These are phyloP conservation scores for Chalara sp. DNA, from an alignment of 2,329 filamentous ascomycete genomes.

Conservation along the genomic window DNA sequence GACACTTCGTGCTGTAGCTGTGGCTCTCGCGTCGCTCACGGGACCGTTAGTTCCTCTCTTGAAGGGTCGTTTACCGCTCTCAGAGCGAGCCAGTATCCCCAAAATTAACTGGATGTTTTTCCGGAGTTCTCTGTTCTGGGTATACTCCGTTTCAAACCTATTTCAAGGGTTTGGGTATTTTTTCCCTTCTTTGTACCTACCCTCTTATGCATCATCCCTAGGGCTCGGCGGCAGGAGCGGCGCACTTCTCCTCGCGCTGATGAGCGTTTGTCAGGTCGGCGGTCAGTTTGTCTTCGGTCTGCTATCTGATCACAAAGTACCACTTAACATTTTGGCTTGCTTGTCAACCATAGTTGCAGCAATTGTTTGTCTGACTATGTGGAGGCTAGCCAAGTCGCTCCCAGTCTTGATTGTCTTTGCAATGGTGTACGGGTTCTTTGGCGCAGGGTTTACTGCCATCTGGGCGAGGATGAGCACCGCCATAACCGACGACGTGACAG, in stretches of 20 bases:
- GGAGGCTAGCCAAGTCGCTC: conserved; percentile 41
- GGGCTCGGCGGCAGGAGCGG: conserved; percentile 61
- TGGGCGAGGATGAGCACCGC: conserved; percentile 34
- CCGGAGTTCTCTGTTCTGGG: conserved; percentile 37
- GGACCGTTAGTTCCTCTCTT: conserved; percentile 49
- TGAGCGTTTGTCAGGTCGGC: conserved; percentile 41
- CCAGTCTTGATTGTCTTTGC: conserved; percentile 41
- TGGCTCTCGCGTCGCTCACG: conserved; percentile 42
- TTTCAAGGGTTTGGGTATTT: conserved; percentile 43
- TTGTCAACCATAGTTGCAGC: conserved; percentile 40
- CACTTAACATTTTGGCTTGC: conserved; percentile 30
- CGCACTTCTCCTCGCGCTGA: conserved; percentile 44
- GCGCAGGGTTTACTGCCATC: conserved; percentile 42
- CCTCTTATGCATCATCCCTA: conserved; percentile 63
- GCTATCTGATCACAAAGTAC: conserved; percentile 39
- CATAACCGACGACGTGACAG: conserved; percentile 15
- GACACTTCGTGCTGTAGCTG: conserved; percentile 48
- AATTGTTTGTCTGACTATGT: conserved; percentile 41
- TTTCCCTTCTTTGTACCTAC: conserved; percentile 43
- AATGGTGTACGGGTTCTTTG: conserved; percentile 49
- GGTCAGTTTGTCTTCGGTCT: conserved; percentile 44
- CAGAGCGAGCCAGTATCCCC: conserved; percentile 29
- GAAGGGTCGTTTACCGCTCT: conserved; percentile 43
- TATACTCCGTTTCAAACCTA: conserved; percentile 39
- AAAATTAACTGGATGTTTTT: conserved; percentile 36